phyloP scores from a whole-genome alignment of 495 filamentous ascomycete genomes.

The Podospora conica region DNA sequence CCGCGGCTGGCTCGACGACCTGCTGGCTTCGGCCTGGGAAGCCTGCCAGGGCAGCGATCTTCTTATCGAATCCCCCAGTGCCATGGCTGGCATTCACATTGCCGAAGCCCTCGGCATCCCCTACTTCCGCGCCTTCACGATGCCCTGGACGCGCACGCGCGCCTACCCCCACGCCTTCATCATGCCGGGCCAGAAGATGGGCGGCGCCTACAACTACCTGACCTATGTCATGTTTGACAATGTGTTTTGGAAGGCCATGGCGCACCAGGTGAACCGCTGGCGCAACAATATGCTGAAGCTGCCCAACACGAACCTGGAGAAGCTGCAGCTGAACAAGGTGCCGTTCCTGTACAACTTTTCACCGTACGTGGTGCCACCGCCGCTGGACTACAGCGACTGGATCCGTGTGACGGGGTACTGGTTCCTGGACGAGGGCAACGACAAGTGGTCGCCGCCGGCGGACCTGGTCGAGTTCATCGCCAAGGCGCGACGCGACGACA shows the following conservation, averaged over 20 bases:
- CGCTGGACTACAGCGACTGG: constrained; percentile 95
- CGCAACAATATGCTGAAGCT: constrained; percentile 71
- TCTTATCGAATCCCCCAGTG: constrained; percentile 90
- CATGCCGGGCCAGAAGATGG: constrained; percentile 90
- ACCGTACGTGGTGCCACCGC: constrained; percentile 83
- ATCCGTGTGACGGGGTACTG: constrained; percentile 96
- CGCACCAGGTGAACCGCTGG: constrained; percentile 91
- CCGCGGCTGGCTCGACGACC: constrained; percentile 85
- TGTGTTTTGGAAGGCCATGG: constrained; percentile 91
- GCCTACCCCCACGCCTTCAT: constrained; percentile 97
- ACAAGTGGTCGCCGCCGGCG: constrained; percentile 62
- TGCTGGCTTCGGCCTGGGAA: constrained; percentile 75
- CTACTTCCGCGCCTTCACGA: constrained; percentile 96
- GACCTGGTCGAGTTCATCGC: constrained; percentile 76
- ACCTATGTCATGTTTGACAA: constrained; percentile 97
- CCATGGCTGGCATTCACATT: constrained; percentile 97
- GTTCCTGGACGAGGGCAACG: constrained; percentile 81
- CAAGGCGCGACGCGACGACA: constrained; percentile 68
- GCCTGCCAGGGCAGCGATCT: constrained; percentile 85
- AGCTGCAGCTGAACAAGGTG: constrained; percentile 91
- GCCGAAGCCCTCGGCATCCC: constrained; percentile 92
- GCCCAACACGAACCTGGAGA: constrained; percentile 75
- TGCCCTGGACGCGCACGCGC: constrained; percentile 96
- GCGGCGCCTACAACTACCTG: constrained; percentile 88
- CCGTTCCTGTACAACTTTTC: constrained; percentile 98